phyloP scores from a whole-genome alignment of 2,329 filamentous ascomycete genomes.

The Pseudogymnoascus sp. region DNA sequence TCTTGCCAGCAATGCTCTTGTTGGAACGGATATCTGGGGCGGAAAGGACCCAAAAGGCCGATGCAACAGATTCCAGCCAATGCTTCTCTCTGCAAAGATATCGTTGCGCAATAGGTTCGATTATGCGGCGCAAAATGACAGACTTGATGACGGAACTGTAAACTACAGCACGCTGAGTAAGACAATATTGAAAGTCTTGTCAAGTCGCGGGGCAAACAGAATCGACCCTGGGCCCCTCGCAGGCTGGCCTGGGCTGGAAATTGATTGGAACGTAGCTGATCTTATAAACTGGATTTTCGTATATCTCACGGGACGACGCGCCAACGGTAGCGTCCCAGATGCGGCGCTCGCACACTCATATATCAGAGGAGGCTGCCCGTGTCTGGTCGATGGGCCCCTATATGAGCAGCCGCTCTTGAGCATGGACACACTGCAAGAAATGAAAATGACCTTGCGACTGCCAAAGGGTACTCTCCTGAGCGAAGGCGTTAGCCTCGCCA shows the following conservation, averaged over 20 bases:
- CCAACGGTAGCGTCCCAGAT: background rate
- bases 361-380: conserved; percentile 19
- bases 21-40: conserved; percentile 29
- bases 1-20: conserved; percentile 47
- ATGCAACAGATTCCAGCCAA: conserved; percentile 48
- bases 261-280: conserved; percentile 9
- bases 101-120: conserved; percentile 47
- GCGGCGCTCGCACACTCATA: conserved; percentile 3
- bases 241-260: conserved; percentile 5
- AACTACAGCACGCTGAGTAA: conserved; percentile 69
- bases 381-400: conserved; percentile 21
- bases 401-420: conserved; percentile 31
- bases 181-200: conserved; percentile 40
- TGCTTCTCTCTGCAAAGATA: conserved; percentile 51
- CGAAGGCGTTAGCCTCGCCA: conserved; percentile 45
- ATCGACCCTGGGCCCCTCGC: background rate
- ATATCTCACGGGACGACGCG: conserved; percentile 9
- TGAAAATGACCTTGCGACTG: conserved; percentile 47
- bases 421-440: conserved; percentile 32
- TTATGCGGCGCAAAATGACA: conserved; percentile 49
- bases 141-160: conserved; percentile 59
- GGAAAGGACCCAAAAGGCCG: conserved; percentile 61
- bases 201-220: conserved; percentile 8
- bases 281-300: conserved; percentile 11
- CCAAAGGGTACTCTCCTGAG: conserved; percentile 64